Conservation (phyloP, 176 grass and related monocot species). For the Ananas comosus region DNA sequence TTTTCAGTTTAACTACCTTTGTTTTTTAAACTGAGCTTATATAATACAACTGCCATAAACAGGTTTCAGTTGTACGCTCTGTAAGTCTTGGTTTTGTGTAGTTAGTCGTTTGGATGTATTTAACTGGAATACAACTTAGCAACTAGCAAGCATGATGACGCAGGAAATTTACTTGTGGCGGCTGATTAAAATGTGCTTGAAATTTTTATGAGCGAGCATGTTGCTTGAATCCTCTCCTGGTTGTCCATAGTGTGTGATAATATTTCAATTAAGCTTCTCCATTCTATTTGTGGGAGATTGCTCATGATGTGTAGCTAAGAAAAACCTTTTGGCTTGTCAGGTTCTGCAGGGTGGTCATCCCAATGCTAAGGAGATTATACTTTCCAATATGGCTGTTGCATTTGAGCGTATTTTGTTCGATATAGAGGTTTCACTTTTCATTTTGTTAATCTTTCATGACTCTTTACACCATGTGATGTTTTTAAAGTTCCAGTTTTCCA, state of each 20-base stretch:
- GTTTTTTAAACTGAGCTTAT: too few species aligned
- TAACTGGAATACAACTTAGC: too few species aligned
- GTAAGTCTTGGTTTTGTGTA: too few species aligned
- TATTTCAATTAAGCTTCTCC: too few species aligned
- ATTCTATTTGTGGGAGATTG: background rate
- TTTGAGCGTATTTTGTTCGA: slow-evolving; percentile 83
- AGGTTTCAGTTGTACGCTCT: too few species aligned
- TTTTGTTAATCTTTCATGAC: background rate
- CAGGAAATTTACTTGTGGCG: background rate
- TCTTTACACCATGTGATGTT: background rate
- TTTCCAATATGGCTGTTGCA: slow-evolving; percentile 61
- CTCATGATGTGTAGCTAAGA: background rate
- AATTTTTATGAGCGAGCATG: background rate
- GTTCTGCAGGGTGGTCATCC: slow-evolving; percentile 67
- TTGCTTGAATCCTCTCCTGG: background rate
- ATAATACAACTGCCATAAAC: too few species aligned
- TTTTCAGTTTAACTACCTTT: too few species aligned
- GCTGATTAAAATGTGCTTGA: background rate
- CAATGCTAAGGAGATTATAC: slow-evolving; percentile 57
- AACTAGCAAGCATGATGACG: background rate
- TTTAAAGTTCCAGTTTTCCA: background rate
- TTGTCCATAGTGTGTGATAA: too few species aligned
- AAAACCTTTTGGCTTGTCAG: slow-evolving; percentile 31
- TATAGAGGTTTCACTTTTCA: slow-evolving; percentile 45
- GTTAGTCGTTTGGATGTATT: too few species aligned